A percentile compares a stretch with the other conserved stretches of the same genome.
phyloP scores from a whole-genome alignment of 1,139 yeast species.

The Kurtzmaniella quercitrusa region DNA sequence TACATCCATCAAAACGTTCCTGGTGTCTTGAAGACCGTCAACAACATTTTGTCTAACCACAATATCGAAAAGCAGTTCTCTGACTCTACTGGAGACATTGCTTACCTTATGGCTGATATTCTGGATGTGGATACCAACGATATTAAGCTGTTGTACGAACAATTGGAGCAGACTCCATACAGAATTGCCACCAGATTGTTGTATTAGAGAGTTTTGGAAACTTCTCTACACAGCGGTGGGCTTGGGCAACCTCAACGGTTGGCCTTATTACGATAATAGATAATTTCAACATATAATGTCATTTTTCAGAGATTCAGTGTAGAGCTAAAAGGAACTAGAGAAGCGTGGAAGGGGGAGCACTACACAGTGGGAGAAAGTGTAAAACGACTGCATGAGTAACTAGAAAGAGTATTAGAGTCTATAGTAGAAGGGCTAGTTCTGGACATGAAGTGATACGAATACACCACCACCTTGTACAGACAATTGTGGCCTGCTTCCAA shows the following conservation, averaged over 20 bases:
- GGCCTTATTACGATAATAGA: neutral
- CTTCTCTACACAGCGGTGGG: neutral
- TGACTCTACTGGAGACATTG: slow-evolving; percentile 93
- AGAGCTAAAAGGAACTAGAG: neutral
- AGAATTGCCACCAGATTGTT: slow-evolving; percentile 88
- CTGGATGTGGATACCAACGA: slow-evolving; percentile 79
- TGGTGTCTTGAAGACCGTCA: slow-evolving; percentile 96
- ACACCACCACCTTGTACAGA: too few species aligned
- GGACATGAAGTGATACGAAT: too few species aligned
- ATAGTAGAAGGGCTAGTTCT: too few species aligned
- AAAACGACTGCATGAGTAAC: too few species aligned
- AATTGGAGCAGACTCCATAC: slow-evolving; percentile 85
- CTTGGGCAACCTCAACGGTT: neutral
- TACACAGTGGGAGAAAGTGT: too few species aligned
- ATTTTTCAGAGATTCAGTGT: neutral
- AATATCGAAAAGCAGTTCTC: slow-evolving; percentile 97
- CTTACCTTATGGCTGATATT: slow-evolving; percentile 97
- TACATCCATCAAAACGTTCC: slow-evolving; percentile 98
- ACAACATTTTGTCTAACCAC: slow-evolving; percentile 90
- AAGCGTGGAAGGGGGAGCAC: too few species aligned
- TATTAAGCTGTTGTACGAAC: slow-evolving; percentile 79
- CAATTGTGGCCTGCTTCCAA: too few species aligned
- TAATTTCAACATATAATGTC: neutral
- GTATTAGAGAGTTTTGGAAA: slow-evolving; percentile 41
- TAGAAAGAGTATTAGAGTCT: too few species aligned